Base-by-base conservation (phyloP, 2,329 filamentous ascomycete species). In the Alternaria sp. region DNA sequence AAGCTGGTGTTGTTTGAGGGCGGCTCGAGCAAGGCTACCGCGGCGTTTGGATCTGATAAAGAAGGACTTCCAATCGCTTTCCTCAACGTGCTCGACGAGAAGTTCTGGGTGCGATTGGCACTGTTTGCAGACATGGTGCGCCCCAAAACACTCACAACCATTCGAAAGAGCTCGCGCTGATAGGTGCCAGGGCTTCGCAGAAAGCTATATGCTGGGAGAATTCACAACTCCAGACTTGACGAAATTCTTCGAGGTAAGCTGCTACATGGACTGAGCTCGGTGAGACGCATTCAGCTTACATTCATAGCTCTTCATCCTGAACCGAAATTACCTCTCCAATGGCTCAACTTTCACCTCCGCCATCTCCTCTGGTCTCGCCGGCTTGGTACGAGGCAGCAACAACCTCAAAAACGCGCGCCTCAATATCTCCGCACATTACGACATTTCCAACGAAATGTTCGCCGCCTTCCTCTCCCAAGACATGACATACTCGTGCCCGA, bases 391-490 rank as follows among this genome's bases (percentile, higher is more conserved):
- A 51, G 76, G 79, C 47, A 83, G 80, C 47, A 84, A 84, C 71
- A 84, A 82, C 56, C 80, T 84, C 15, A 79, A 80, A 58, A 84
- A 83, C 61, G 87, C 89, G 11, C 74, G 72, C 11, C 82, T 91
- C 46, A 92, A 93, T 73, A 88, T 91, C 56, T 86, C 86, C 3
- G 89, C 90, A 5, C 91, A 93, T 68, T 93, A 93, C 75, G 90
- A 93, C 71, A 91, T 92, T 65, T 89, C 87, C 67, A 93, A 93
- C 72, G 88, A 89, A 61, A 91, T 92, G 88, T 92, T 93, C 71
- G 88, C 89, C 6, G 89, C 90, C 0, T 92, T 92, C 68, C 82
- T 92, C 26, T 91, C 89, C 0, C 84, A 87, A n/a, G 90, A 92
- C 72, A 92, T 93, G 90, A 92, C 90, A 5, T 92, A 92, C 71